Evolutionary conservation across 2,329 filamentous ascomycete genomes (phyloP), one percentile per base, ranked within the genome.

Genomic region (Monosporascus sp.): DNA sequence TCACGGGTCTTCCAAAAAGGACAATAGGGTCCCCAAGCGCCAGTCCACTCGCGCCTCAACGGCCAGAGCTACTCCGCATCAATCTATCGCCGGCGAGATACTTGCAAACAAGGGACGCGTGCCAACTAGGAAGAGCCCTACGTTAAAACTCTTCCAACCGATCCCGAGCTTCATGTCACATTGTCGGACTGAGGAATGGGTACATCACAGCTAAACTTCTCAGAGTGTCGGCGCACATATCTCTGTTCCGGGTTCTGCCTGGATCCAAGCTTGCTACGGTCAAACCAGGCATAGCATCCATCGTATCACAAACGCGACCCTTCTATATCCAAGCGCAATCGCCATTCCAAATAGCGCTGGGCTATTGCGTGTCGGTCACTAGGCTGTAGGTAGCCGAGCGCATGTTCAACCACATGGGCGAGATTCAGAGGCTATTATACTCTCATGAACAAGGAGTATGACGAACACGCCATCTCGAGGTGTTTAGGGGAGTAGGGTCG

Each of bases 191-290:
- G 20, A 55, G 60, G 26, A 35, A 43, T 47, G 37, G 48, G 3
- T 59, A 59, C 46, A 60, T 54, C 47, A 58, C 58, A 2, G 31
- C 51, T 1, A 31, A 48, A 7, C 52, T 59, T 8, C 57, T 57
- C 24, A 58, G 54, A 18, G 57, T 62, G 18, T 31, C 51, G n/a
- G 60, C 58, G 4, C 60, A 59, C 41, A 52, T 62, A 5, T 57
- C 60, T 3, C 55, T 62, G 22, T 60, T 62, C 51, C 60, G 54
- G 49, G 60, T 58, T 7, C 54, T 60, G 24, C 56, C 60, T 15
- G 55, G 49, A 11, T 56, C 55, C 1, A 7, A 24, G 2, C 51
- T 62, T 2, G 22, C 53, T 9, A 44, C 31, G 2, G 31, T 60
- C 14, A 47, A 35, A 24, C 5, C 35, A 6, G 58, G 56, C 15